These are phyloP conservation scores for Pachysolen tannophilus DNA, from an alignment of 805 yeast genomes.

Conservation along the genomic window DNA sequence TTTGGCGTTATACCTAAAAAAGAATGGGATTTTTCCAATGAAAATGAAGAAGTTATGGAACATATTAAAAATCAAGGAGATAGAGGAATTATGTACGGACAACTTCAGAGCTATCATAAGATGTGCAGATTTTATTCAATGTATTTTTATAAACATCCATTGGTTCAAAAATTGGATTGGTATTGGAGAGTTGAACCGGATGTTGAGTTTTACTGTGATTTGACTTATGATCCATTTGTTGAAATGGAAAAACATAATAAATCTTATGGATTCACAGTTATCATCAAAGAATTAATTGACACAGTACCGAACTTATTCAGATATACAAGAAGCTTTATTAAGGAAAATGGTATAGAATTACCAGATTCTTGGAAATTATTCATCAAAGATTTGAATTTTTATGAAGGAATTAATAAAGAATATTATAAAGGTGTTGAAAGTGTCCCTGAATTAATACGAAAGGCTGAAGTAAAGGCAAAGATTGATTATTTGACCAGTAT, in stretches of 20 bases:
- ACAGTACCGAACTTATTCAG: conserved; percentile 81
- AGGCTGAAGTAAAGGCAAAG: conserved; percentile 18
- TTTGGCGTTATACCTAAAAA: conserved; percentile 58
- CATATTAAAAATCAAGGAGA: conserved; percentile 72
- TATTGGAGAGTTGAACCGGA: conserved; percentile 97
- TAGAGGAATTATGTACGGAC: conserved; percentile 77
- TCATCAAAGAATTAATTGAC: conserved; percentile 68
- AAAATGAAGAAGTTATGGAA: conserved; percentile 43
- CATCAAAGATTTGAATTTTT: conserved; percentile 30
- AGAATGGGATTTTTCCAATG: conserved; percentile 66
- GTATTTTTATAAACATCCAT: conserved; percentile 68
- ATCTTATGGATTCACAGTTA: conserved; percentile 78
- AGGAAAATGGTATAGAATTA: conserved; percentile 35
- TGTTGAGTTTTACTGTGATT: conserved; percentile 82
- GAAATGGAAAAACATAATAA: conserved; percentile 68
- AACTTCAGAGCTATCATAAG: conserved; percentile 73
- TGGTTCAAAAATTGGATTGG: conserved; percentile 71
- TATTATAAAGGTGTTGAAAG: conserved; percentile 19
- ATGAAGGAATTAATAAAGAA: conserved; percentile 23
- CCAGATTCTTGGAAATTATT: conserved; percentile 70
- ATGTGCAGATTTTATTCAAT: conserved; percentile 96
- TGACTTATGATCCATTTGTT: conserved; percentile 84
- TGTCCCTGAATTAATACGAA: conserved; percentile 18
- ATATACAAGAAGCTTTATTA: conserved; percentile 58
- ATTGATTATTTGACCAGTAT: conserved; percentile 12